Percentiles rank a stretch among this genome's conserved stretches.
phyloP scores from a whole-genome alignment of 73 alveolate genomes.

The Stentor roeselii region DNA sequence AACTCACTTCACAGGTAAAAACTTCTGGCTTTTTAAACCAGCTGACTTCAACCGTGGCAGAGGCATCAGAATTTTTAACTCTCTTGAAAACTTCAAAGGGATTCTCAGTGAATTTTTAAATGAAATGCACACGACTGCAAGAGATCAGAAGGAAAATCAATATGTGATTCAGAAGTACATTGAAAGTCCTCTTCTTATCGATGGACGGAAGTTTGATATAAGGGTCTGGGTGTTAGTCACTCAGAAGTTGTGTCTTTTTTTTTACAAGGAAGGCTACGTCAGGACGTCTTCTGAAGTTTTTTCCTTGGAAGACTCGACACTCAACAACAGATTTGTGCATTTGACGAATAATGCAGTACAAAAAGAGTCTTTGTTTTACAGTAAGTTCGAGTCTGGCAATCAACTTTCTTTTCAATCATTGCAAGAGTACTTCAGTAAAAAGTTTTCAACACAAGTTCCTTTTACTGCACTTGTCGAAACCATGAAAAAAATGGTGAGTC shows the following conservation, averaged over 20 bases:
- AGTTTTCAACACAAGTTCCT: slow-evolving; percentile 25
- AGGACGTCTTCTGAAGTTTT: slow-evolving; percentile 64
- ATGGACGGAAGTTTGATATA: slow-evolving; percentile 77
- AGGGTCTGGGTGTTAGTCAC: slow-evolving; percentile 80
- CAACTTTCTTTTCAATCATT: slow-evolving; percentile 63
- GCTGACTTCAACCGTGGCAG: slow-evolving; percentile 72
- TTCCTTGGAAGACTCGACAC: slow-evolving; percentile 32
- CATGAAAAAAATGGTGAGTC: slow-evolving; percentile 10
- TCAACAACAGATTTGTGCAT: slow-evolving; percentile 68
- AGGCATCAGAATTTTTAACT: slow-evolving; percentile 67
- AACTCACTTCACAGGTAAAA: slow-evolving; percentile 57
- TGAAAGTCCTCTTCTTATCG: slow-evolving; percentile 74
- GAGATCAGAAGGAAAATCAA: slow-evolving; percentile 30
- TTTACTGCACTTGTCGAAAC: slow-evolving; percentile 7
- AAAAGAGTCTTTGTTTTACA: slow-evolving; percentile 62
- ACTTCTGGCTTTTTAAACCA: slow-evolving; percentile 73
- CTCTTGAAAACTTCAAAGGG: slow-evolving; percentile 37
- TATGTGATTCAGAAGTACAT: slow-evolving; percentile 69
- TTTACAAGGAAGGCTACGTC: slow-evolving; percentile 76
- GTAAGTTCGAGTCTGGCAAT: slow-evolving; percentile 82
- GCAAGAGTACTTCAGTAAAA: slow-evolving; percentile 41
- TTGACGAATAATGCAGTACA: slow-evolving; percentile 82
- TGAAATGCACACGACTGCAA: slow-evolving; percentile 23
- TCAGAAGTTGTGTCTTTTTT: slow-evolving; percentile 55
- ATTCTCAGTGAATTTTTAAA: slow-evolving; percentile 42